phyloP scores from a whole-genome alignment of 805 yeast genomes.

The Sugiyamaella smithiae region DNA sequence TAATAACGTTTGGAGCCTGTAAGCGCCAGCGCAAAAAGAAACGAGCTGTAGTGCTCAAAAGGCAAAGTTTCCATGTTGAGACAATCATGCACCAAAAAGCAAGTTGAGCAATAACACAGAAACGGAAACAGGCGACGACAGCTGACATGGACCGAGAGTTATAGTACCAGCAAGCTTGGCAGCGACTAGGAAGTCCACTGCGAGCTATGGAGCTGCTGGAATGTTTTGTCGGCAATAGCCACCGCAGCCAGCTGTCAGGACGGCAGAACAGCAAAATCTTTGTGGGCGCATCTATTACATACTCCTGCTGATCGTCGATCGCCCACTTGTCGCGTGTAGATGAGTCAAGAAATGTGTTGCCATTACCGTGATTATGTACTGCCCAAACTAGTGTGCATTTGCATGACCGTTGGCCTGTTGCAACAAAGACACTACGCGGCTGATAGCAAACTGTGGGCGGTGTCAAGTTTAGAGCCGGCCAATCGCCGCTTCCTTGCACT shows the following conservation, averaged over 20 bases:
- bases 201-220: too few species aligned
- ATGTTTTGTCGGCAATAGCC: too few species aligned
- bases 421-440: constrained; percentile 4
- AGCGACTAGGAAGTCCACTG: too few species aligned
- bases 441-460: too few species aligned
- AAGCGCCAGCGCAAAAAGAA: constrained; percentile 1
- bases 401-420: constrained; percentile 6
- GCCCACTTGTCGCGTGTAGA: neutral
- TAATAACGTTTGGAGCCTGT: neutral
- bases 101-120: too few species aligned
- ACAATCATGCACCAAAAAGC: constrained; percentile 1
- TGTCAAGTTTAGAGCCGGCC: too few species aligned
- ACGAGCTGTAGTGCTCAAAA: neutral
- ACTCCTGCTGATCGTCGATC: constrained; percentile 2
- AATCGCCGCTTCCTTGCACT: too few species aligned
- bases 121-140: too few species aligned
- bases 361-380: neutral
- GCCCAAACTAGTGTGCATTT: neutral
- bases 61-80: neutral
- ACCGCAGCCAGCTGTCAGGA: too few species aligned
- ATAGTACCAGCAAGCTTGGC: too few species aligned
- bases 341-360: neutral
- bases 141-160: too few species aligned
- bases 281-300: neutral
- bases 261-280: too few species aligned